phyloP scores from a whole-genome alignment of 73 alveolate species.

The Paramecium bursaria region DNA sequence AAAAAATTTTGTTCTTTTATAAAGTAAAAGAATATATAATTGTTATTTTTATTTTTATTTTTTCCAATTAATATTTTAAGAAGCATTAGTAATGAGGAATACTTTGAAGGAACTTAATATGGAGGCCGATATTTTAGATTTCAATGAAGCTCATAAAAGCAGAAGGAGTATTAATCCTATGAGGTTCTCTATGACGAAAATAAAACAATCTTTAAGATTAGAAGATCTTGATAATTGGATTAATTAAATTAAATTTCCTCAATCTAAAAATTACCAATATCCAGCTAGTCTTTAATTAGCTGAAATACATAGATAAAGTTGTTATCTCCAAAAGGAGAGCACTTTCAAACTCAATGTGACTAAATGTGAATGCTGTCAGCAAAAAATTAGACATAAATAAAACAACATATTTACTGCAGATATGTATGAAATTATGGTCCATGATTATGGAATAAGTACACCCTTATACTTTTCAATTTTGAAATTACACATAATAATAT shows the following conservation, averaged over 20 bases:
- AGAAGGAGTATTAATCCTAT: background rate
- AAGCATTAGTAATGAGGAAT: too few species aligned
- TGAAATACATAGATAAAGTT: constrained; percentile 12
- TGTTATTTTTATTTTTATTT: too few species aligned
- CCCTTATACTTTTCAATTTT: constrained; percentile 33
- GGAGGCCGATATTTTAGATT: constrained; percentile 45
- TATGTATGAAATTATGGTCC: constrained; percentile 44
- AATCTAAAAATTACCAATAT: background rate
- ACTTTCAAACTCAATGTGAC: background rate
- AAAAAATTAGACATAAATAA: constrained; percentile 2
- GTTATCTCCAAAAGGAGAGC: background rate
- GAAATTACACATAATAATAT: constrained; percentile 10
- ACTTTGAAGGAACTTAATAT: too few species aligned
- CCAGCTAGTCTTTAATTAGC: constrained; percentile 20
- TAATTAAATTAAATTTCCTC: constrained; percentile 20
- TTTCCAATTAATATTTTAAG: too few species aligned
- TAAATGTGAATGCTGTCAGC: constrained; percentile 46
- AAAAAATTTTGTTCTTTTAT: too few species aligned
- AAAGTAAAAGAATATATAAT: too few species aligned
- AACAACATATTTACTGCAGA: constrained; percentile 25
- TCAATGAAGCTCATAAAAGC: constrained; percentile 49
- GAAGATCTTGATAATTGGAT: constrained; percentile 51
- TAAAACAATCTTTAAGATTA: background rate
- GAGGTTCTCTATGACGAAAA: constrained; percentile 20
- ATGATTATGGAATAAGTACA: constrained; percentile 29